Conservation (phyloP, 2,329 filamentous ascomycete species). For the Penicillium freii region DNA sequence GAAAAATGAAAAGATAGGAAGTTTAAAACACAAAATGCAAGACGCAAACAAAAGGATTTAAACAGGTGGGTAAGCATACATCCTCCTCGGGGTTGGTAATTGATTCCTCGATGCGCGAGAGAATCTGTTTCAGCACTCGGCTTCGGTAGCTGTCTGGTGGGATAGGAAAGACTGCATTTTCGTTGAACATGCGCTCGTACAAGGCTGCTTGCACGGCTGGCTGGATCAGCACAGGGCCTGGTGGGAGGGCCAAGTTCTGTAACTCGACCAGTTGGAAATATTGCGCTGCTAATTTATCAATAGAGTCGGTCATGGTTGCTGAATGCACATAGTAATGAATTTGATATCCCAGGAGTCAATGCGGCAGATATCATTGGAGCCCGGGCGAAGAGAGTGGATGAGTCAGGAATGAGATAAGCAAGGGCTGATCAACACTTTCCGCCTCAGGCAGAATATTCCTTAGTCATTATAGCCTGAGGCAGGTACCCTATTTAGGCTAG, state of each 20-base stretch:
- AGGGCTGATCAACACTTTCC: not conserved
- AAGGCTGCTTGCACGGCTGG: constrained; percentile 64
- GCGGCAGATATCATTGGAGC: constrained; percentile 10
- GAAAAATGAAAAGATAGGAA: constrained; percentile 2
- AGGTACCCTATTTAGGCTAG: constrained; percentile 28
- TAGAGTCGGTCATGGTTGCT: constrained; percentile 20
- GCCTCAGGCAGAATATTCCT: constrained; percentile 1
- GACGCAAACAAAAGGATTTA: constrained; percentile 13
- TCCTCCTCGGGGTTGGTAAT: constrained; percentile 81
- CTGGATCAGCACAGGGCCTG: constrained; percentile 56
- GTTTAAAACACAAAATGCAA: constrained; percentile 4
- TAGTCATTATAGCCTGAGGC: constrained; percentile 13
- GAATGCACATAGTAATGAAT: constrained; percentile 1
- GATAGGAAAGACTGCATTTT: constrained; percentile 53
- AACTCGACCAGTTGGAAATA: constrained; percentile 73
- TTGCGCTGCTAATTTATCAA: constrained; percentile 58
- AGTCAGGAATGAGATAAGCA: constrained; percentile 10
- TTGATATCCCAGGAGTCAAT: constrained; percentile 5
- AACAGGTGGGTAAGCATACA: constrained; percentile 54
- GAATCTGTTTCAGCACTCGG: constrained; percentile 70
- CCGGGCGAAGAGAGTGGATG: constrained; percentile 1
- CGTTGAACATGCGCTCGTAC: constrained; percentile 65
- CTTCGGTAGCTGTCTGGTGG: constrained; percentile 70
- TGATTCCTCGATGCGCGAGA: constrained; percentile 67
- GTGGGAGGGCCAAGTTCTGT: constrained; percentile 62